Conservation (phyloP, 352 stramenopile genomes). For the Phytophthora nicotianae region DNA sequence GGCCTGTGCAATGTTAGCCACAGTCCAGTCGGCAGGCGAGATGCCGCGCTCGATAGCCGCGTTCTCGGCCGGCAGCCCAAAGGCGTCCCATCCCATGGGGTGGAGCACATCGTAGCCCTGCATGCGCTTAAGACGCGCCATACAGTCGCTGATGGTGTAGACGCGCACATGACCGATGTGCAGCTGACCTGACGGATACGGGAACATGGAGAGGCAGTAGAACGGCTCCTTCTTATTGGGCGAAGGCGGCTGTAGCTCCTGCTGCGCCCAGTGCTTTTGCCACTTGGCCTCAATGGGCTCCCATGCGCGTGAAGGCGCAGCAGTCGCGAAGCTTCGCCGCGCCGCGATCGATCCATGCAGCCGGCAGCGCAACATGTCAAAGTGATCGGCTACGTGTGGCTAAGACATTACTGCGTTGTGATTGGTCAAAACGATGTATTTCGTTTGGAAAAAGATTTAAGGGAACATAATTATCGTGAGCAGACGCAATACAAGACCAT, state of each 20-base stretch:
- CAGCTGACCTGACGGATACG: conserved; percentile 97
- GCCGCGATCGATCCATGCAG: conserved; percentile 15
- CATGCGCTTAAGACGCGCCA: conserved; percentile 97
- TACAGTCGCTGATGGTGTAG: conserved; percentile 99
- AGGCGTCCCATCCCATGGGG: conserved; percentile 99
- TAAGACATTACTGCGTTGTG: neutral
- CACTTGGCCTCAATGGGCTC: conserved; percentile 69
- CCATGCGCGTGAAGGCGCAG: conserved; percentile 41
- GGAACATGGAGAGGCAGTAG: conserved; percentile 98
- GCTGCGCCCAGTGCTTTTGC: conserved; percentile 65
- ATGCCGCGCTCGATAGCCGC: conserved; percentile 98
- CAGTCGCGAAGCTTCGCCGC: conserved; percentile 33
- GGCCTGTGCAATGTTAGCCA: conserved; percentile 97
- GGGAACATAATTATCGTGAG: neutral
- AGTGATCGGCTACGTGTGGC: neutral
- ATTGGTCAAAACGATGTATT: conserved; percentile 1
- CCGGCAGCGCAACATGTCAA: conserved; percentile 28
- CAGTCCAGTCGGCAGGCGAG: conserved; percentile 95
- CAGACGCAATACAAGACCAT: conserved; percentile 31
- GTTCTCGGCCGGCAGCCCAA: conserved; percentile 99
- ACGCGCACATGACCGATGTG: conserved; percentile 99
- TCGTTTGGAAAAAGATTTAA: conserved; percentile 11
- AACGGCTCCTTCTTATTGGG: conserved; percentile 57
- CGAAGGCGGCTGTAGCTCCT: conserved; percentile 8
- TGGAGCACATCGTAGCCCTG: conserved; percentile 97